Evolutionary conservation across 441 rosid genomes (phyloP), one percentile per base, ranked within the genome.

Genomic region (Populus hybrid): DNA sequence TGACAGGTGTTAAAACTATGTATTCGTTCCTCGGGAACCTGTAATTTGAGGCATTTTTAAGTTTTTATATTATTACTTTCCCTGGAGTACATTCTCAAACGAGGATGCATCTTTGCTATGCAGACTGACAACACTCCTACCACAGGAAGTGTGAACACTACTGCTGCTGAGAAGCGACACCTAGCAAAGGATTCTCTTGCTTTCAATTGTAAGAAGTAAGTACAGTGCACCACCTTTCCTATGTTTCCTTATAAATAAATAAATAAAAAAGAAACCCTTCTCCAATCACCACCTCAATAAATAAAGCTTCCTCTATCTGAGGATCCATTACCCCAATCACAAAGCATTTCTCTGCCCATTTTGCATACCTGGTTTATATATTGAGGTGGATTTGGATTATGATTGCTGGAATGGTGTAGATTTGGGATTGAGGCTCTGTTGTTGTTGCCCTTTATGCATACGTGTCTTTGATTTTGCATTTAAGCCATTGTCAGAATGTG

Each of bases 121-220:
- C 90, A 96, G 98, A 91, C 93, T 96, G 99, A 96, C 84, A 91
- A 65, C 83, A 96, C 96, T 84, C 99, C 99, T 61, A 96, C 99
- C 42, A 94, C 98, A 0, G 99, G 99, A 81, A 94, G 98, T 70
- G 97, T 96, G 79, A 92, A 83, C 82, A 94, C 94, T 5, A 91
- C 92, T 61, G 84, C 75, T 75, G 89, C 84, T 69, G 98, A 92
- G 90, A 96, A 96, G 85, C 95, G 85, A 75, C 91, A 91, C 42
- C 85, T 94, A 79, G 98, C 99, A 26, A 94, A 92, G 84, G 82
- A 89, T 26, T 96, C 99, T 84, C 94, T 96, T 38, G 95, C 98
- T 70, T 92, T 91, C 84, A 96, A 96, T 86, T 92, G 92, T 84
- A 91, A 96, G 87, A 94, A 91, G 99, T 96, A 92, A 79, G 99